Conservation (phyloP, 805 yeast species). For the Cyberlindnera nakhonratchasimensis region DNA sequence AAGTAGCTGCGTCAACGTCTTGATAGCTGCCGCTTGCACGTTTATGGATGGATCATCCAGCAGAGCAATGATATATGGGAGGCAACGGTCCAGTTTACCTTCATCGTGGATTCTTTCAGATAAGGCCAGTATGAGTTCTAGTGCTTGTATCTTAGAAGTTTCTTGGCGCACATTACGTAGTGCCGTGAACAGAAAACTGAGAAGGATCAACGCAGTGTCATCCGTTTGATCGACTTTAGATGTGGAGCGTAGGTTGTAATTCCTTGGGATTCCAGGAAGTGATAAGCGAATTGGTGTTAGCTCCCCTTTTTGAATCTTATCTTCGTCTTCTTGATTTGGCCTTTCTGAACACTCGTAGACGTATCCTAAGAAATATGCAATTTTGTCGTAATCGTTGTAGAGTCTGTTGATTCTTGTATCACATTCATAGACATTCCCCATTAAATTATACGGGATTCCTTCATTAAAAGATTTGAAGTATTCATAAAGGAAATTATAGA, state of each 20-base stretch:
- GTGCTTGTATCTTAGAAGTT: slow-evolving; percentile 58
- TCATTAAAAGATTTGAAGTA: slow-evolving; percentile 47
- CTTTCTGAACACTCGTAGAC: slow-evolving; percentile 17
- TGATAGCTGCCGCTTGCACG: slow-evolving; percentile 66
- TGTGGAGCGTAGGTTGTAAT: slow-evolving; percentile 41
- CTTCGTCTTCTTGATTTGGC: slow-evolving; percentile 2
- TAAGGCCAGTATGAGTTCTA: slow-evolving; percentile 72
- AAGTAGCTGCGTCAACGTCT: slow-evolving; percentile 64
- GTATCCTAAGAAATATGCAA: slow-evolving; percentile 40
- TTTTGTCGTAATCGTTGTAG: slow-evolving; percentile 53
- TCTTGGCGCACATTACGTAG: slow-evolving; percentile 60
- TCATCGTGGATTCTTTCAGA: slow-evolving; percentile 79
- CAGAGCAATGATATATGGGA: slow-evolving; percentile 75
- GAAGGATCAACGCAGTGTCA: slow-evolving; percentile 53
- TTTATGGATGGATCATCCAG: slow-evolving; percentile 63
- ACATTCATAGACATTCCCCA: slow-evolving; percentile 38
- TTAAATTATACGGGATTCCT: slow-evolving; percentile 16
- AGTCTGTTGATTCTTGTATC: slow-evolving; percentile 59
- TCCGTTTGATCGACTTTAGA: slow-evolving; percentile 32
- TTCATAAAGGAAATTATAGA: slow-evolving; percentile 66
- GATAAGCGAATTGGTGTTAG: slow-evolving; percentile 40
- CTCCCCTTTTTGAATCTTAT: slow-evolving; percentile 13
- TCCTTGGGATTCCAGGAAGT: slow-evolving; percentile 48
- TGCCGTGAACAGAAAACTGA: slow-evolving; percentile 56
- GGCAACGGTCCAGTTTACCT: slow-evolving; percentile 75